Percentiles rank a stretch among this genome's conserved stretches.
These are phyloP conservation scores for Pelargonium cotyledonis DNA, from an alignment of 441 rosid species.

Conservation along the genomic window DNA sequence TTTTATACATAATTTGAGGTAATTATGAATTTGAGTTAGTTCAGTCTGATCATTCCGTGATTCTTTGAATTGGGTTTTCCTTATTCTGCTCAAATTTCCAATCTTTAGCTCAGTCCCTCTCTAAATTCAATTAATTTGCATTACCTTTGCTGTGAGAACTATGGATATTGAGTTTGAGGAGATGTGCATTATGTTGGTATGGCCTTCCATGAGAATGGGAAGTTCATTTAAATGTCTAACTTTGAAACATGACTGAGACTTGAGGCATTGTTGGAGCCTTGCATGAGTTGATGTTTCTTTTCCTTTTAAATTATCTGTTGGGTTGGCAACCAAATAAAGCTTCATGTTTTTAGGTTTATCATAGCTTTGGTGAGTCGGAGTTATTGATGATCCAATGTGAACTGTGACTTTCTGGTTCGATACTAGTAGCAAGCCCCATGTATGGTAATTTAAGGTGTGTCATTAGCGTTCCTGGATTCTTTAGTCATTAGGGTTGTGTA, in stretches of 20 bases:
- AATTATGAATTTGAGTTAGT: neutral
- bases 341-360: neutral
- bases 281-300: neutral
- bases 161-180: neutral
- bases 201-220: neutral
- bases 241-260: neutral
- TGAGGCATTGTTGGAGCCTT: constrained; percentile 4
- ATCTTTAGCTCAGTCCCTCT: neutral
- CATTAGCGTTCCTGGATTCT: neutral
- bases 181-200: neutral
- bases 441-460: neutral
- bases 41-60: neutral
- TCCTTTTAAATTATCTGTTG: neutral
- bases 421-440: neutral
- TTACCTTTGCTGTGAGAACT: neutral
- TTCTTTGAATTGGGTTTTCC: neutral
- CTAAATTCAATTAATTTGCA: neutral
- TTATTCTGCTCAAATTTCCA: neutral
- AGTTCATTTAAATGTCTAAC: neutral
- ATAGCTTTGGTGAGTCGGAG: neutral
- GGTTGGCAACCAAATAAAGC: neutral
- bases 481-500: neutral
- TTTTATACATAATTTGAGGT: neutral
- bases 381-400: neutral
- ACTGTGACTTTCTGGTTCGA: neutral